A percentile compares a stretch with the other conserved stretches of the same genome.
Conservation (phyloP, 345 rosid genomes). For the Hibiscus trionum region DNA sequence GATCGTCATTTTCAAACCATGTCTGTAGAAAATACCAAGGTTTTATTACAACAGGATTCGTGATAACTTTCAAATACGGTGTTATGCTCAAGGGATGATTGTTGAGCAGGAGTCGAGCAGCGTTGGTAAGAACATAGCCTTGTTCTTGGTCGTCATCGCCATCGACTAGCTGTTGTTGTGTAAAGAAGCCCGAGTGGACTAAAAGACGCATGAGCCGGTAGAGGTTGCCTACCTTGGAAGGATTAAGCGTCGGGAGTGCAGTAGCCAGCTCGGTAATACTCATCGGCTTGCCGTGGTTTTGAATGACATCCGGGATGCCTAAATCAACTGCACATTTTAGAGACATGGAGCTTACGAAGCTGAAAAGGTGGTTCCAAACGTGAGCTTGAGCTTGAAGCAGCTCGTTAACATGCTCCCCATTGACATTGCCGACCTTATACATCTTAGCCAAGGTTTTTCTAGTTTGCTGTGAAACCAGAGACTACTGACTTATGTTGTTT, state of each 20-base stretch:
- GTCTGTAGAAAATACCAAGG: slow-evolving; percentile 20
- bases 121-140: slow-evolving; percentile 23
- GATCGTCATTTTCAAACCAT: slow-evolving; percentile 26
- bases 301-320: slow-evolving; percentile 35
- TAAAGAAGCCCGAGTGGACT: slow-evolving; percentile 34
- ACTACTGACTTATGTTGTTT: not conserved
- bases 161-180: not conserved
- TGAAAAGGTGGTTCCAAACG: slow-evolving; percentile 32
- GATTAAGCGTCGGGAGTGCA: slow-evolving; percentile 16
- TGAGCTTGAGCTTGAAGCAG: slow-evolving; percentile 15
- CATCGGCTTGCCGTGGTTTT: slow-evolving; percentile 36
- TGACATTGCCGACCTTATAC: not conserved
- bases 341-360: slow-evolving; percentile 34
- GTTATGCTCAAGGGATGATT: slow-evolving; percentile 21
- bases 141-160: not conserved
- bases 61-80: slow-evolving; percentile 15
- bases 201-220: slow-evolving; percentile 38
- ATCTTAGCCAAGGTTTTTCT: not conserved
- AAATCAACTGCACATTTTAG: slow-evolving; percentile 39
- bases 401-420: not conserved
- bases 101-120: slow-evolving; percentile 24
- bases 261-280: slow-evolving; percentile 25
- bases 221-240: slow-evolving; percentile 16
- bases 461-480: not conserved
- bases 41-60: slow-evolving; percentile 12